Evolutionary conservation across 2,329 filamentous ascomycete species (phyloP).

Genomic region (Neofusicoccum laricinum): DNA sequence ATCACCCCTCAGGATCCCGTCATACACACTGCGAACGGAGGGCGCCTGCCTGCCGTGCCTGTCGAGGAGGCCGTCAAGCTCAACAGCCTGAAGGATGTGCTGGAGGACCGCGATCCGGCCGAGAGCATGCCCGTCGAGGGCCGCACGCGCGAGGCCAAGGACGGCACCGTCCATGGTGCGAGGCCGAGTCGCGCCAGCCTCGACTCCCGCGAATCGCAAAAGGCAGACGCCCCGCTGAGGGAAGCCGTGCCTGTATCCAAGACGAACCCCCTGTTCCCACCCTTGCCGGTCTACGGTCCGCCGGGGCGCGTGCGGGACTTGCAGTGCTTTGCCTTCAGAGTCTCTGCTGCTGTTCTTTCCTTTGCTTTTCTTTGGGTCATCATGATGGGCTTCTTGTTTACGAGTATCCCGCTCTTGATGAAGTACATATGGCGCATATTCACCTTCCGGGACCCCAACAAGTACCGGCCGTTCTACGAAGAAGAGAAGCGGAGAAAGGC

Average conservation of each 20-base stretch:
- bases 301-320: constrained; percentile 63
- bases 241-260: constrained; percentile 58
- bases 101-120: constrained; percentile 39
- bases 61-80: constrained; percentile 68
- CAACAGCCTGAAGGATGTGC: constrained; percentile 59
- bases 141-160: constrained; percentile 39
- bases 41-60: constrained; percentile 66
- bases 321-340: constrained; percentile 64
- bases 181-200: constrained; percentile 25
- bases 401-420: constrained; percentile 57
- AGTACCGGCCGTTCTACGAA: constrained; percentile 64
- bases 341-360: constrained; percentile 72
- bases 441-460: constrained; percentile 59
- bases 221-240: constrained; percentile 45
- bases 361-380: constrained; percentile 74
- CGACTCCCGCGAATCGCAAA: constrained; percentile 37
- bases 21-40: constrained; percentile 65
- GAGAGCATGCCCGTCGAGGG: constrained; percentile 26
- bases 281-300: constrained; percentile 76
- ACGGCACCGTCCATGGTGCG: constrained; percentile 41
- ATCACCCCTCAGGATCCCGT: constrained; percentile 69
- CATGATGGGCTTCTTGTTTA: constrained; percentile 70
- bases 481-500: constrained; percentile 65
- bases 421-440: constrained; percentile 52
- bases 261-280: constrained; percentile 80